Conservation (phyloP, 1,284 basidiomycete species). For the Neolentinus lepideus region DNA sequence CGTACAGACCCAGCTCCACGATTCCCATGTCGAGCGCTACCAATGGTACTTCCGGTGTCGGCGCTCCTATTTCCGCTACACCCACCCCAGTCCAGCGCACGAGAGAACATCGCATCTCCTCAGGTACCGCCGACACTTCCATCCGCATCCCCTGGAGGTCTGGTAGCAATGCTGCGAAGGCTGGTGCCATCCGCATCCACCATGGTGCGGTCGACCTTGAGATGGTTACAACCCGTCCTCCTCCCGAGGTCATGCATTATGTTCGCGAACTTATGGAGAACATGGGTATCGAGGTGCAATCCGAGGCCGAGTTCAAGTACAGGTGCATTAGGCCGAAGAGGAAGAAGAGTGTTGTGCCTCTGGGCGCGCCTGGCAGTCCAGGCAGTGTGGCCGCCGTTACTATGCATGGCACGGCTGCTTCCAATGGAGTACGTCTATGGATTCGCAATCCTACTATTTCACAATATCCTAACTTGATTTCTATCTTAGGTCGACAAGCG, state of each 20-base stretch:
- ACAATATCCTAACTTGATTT: slow-evolving; percentile 6
- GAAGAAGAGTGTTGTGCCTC: slow-evolving; percentile 35
- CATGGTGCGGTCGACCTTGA: slow-evolving; percentile 92
- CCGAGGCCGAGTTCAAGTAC: slow-evolving; percentile 86
- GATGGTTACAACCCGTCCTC: slow-evolving; percentile 81
- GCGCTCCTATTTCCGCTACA: not conserved
- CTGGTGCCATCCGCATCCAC: slow-evolving; percentile 70
- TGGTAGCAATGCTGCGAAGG: slow-evolving; percentile 8
- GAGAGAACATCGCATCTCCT: not conserved
- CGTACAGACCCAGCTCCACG: slow-evolving; percentile 6
- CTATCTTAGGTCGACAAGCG: slow-evolving; percentile 67
- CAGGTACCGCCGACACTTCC: slow-evolving; percentile 11
- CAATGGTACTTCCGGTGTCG: slow-evolving; percentile 12
- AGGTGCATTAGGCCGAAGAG: slow-evolving; percentile 73
- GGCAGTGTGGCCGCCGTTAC: slow-evolving; percentile 64
- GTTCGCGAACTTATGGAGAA: slow-evolving; percentile 72
- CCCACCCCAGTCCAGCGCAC: not conserved
- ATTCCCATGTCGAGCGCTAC: slow-evolving; percentile 20
- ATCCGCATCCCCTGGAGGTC: slow-evolving; percentile 4
- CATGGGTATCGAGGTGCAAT: slow-evolving; percentile 89
- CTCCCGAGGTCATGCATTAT: slow-evolving; percentile 84
- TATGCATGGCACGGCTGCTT: slow-evolving; percentile 71
- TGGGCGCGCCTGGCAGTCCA: slow-evolving; percentile 26
- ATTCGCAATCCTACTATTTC: not conserved
- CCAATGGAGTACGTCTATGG: slow-evolving; percentile 66